These are phyloP conservation scores for Trichoderma citrinoviride DNA, from an alignment of 2,329 filamentous ascomycete genomes.

Conservation along the genomic window DNA sequence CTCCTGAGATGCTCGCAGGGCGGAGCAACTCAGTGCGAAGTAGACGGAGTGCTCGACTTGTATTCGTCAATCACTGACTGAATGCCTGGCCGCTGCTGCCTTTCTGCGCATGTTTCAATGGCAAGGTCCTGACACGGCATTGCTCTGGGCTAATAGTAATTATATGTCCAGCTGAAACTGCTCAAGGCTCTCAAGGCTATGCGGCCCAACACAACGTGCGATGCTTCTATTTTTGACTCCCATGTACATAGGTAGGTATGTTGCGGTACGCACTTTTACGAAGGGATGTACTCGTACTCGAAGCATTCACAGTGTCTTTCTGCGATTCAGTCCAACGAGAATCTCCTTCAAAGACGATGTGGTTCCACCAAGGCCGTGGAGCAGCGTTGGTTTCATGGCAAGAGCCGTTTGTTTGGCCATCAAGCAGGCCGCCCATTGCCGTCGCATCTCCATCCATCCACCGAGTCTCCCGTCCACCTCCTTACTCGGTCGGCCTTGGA, in stretches of 20 bases:
- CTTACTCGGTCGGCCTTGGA: background rate
- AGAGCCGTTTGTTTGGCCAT: background rate
- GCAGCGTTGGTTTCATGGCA: background rate
- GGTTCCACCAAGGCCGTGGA: background rate
- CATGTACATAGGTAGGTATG: too few relatives aligned
- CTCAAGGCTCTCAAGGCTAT: background rate
- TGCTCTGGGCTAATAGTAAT: background rate
- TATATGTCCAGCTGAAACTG: slow-evolving; percentile 11
- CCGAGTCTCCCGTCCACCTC: background rate
- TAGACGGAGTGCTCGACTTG: background rate
- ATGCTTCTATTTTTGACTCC: slow-evolving; percentile 16
- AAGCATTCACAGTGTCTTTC: too few relatives aligned
- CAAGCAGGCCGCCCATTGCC: background rate
- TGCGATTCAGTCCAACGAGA: background rate
- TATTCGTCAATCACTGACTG: background rate
- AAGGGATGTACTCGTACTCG: too few relatives aligned
- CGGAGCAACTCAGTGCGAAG: background rate
- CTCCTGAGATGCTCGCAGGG: background rate
- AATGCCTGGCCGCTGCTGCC: slow-evolving; percentile 8
- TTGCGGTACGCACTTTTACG: background rate
- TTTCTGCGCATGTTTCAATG: background rate
- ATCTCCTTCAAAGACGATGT: background rate
- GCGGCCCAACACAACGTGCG: background rate
- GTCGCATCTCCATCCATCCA: background rate
- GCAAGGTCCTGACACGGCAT: background rate